phyloP scores from a whole-genome alignment of 1,139 yeast species.

The Candida freyschussii region DNA sequence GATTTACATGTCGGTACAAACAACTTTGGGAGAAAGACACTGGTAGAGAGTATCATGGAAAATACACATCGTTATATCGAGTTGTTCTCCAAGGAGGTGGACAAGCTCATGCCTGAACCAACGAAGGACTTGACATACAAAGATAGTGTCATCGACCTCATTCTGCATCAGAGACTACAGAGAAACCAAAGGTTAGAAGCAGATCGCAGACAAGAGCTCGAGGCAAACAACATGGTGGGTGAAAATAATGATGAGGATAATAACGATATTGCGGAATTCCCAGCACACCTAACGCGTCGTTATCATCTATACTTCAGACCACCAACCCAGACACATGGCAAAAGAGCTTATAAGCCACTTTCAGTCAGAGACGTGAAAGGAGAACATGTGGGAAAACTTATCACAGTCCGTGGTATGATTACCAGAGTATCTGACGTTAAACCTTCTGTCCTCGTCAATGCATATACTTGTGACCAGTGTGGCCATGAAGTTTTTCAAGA shows the following conservation, averaged over 20 bases:
- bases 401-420: constrained; percentile 90
- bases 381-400: constrained; percentile 72
- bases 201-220: constrained; percentile 54
- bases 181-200: constrained; percentile 71
- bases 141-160: constrained; percentile 91
- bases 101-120: constrained; percentile 79
- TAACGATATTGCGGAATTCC: constrained; percentile 52
- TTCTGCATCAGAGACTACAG: constrained; percentile 81
- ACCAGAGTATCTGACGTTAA: constrained; percentile 96
- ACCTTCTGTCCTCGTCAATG: constrained; percentile 86
- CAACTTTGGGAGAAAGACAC: constrained; percentile 27
- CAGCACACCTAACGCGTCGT: constrained; percentile 81
- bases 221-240: constrained; percentile 29
- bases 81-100: constrained; percentile 68
- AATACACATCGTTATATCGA: constrained; percentile 81
- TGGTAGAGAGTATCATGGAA: constrained; percentile 56
- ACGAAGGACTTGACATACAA: constrained; percentile 71
- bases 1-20: constrained; percentile 28
- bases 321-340: constrained; percentile 34
- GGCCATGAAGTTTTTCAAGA: constrained; percentile 97
- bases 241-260: constrained; percentile 27
- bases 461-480: constrained; percentile 96
- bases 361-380: constrained; percentile 93
- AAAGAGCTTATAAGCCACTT: constrained; percentile 45
- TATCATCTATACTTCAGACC: constrained; percentile 88